Conservation (phyloP, 176 grass and related monocot genomes). For the Puccinellia tenuiflora region DNA sequence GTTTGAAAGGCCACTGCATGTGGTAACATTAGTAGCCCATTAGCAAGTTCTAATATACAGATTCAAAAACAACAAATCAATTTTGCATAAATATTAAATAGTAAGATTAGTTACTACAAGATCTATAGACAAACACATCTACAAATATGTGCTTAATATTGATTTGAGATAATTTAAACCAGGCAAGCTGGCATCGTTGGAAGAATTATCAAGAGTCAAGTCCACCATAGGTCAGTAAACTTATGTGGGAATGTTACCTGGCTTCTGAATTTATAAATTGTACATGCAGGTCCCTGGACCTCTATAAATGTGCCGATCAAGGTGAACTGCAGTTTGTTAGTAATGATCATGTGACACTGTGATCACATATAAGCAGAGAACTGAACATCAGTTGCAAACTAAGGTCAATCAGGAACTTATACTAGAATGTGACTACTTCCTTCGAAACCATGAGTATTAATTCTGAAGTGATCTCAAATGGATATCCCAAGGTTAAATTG, state of each 20-base stretch:
- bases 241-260: neutral
- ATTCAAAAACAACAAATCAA: slow-evolving; percentile 11
- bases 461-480: neutral
- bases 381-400: neutral
- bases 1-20: slow-evolving; percentile 89
- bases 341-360: neutral
- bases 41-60: slow-evolving; percentile 17
- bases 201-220: slow-evolving; percentile 3
- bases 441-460: neutral
- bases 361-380: neutral
- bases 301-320: slow-evolving; percentile 6
- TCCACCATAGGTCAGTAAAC: neutral
- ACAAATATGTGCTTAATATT: slow-evolving; percentile 4
- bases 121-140: neutral
- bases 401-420: neutral
- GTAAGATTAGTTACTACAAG: neutral
- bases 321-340: neutral
- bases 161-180: neutral
- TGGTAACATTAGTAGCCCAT: slow-evolving; percentile 26
- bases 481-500: neutral
- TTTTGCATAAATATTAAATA: neutral
- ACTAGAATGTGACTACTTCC: neutral
- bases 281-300: neutral
- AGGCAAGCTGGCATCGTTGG: neutral
- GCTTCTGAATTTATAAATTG: neutral